These are phyloP conservation scores for Talaromyces sp. DNA, from an alignment of 2,329 filamentous ascomycete genomes.

Conservation along the genomic window DNA sequence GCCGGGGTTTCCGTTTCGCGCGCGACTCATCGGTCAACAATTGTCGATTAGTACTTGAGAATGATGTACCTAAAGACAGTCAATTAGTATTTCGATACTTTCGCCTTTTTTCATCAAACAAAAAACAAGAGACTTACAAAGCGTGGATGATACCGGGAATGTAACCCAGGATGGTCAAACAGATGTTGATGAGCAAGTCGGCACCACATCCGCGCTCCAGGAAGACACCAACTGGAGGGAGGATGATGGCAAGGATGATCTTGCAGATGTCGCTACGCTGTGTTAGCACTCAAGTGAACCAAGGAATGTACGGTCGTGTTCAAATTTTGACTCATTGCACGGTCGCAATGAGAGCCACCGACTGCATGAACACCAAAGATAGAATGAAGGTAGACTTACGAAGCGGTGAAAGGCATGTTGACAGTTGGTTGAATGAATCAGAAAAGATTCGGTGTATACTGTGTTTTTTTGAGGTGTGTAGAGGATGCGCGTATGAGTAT, in stretches of 20 bases:
- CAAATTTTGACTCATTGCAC: background rate
- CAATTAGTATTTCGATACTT: background rate
- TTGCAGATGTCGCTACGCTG: conserved; percentile 66
- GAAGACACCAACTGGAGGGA: conserved; percentile 89
- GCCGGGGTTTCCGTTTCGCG: conserved; percentile 1
- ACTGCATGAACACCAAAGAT: background rate
- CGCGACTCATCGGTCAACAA: conserved; percentile 2
- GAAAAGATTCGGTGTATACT: background rate
- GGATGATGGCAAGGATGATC: conserved; percentile 82
- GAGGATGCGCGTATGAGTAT: background rate
- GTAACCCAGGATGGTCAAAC: conserved; percentile 73
- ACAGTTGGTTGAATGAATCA: conserved; percentile 16
- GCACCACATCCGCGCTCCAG: conserved; percentile 86
- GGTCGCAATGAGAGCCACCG: background rate
- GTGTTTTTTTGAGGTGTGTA: background rate
- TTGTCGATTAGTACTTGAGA: conserved; percentile 67
- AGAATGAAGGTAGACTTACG: conserved; percentile 38
- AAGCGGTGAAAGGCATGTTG: conserved; percentile 52
- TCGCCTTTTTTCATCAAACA: too few relatives aligned
- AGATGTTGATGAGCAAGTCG: conserved; percentile 88
- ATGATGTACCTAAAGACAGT: conserved; percentile 68
- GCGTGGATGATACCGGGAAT: conserved; percentile 88
- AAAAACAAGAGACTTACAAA: conserved; percentile 66
- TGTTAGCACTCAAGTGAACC: background rate
- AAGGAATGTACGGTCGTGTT: background rate